Percentiles rank a stretch among this genome's conserved stretches.
Conservation (phyloP, 768 basidiomycete genomes). For the Rickenella mellea region DNA sequence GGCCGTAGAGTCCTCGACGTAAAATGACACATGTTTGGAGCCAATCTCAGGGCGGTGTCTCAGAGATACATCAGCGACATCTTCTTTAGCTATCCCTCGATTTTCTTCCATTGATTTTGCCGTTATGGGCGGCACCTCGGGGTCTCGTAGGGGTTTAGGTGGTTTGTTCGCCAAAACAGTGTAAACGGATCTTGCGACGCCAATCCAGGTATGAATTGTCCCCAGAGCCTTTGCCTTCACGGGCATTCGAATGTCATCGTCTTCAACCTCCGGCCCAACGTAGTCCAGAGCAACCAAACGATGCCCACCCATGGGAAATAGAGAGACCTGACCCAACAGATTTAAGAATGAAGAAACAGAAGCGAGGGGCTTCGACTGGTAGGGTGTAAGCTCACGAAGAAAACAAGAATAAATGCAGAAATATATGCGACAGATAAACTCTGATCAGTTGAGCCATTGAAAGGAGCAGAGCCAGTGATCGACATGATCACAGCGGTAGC, state of each 20-base stretch:
- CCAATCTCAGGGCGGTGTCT: too few species aligned
- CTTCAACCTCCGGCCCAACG: constrained; percentile 50
- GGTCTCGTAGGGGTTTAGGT: neutral
- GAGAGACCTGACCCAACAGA: constrained; percentile 34
- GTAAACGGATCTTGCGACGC: neutral
- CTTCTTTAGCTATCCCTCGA: neutral
- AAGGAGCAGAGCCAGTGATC: constrained; percentile 51
- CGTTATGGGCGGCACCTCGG: neutral
- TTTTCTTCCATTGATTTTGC: neutral
- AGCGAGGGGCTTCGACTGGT: neutral
- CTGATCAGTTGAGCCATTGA: constrained; percentile 47
- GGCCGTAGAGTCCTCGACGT: constrained; percentile 1
- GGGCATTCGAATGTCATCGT: constrained; percentile 41
- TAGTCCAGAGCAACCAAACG: constrained; percentile 53
- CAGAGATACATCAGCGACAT: neutral
- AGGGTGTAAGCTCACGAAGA: constrained; percentile 30
- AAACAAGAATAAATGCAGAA: constrained; percentile 50
- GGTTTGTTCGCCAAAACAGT: constrained; percentile 22
- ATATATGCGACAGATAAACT: constrained; percentile 60
- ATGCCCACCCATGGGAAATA: constrained; percentile 56
- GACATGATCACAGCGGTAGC: constrained; percentile 60
- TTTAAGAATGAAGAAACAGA: neutral
- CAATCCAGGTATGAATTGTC: neutral
- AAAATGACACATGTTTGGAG: constrained; percentile 5
- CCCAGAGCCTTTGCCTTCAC: constrained; percentile 12